A percentile compares a stretch with the other conserved stretches of the same genome.
phyloP scores from a whole-genome alignment of 441 rosid genomes.

The Dalechampia spathulata region DNA sequence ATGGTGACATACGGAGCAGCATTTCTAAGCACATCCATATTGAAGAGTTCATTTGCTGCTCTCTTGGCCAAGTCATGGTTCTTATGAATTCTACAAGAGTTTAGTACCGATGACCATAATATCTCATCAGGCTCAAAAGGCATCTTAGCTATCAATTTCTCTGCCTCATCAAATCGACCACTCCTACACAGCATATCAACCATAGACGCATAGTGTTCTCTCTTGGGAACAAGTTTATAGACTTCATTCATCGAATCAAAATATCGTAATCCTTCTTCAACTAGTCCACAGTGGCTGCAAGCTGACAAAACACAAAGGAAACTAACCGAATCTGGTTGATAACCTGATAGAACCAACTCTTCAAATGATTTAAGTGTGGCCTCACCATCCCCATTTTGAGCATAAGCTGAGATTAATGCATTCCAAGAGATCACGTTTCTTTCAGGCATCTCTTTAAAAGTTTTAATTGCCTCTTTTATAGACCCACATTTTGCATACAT shows the following conservation, averaged over 20 bases:
- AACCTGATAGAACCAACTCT: conserved; percentile 54
- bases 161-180: conserved; percentile 57
- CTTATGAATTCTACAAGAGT: conserved; percentile 79
- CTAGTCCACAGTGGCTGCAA: conserved; percentile 73
- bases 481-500: conserved; percentile 91
- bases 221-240: conserved; percentile 43
- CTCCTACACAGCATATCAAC: conserved; percentile 60
- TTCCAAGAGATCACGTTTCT: conserved; percentile 82
- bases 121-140: conserved; percentile 74
- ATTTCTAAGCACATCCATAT: conserved; percentile 63
- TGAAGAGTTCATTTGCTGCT: conserved; percentile 60
- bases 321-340: conserved; percentile 74
- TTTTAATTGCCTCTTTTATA: conserved; percentile 51
- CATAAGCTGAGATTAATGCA: conserved; percentile 63
- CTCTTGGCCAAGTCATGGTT: conserved; percentile 53
- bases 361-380: conserved; percentile 48
- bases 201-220: conserved; percentile 65
- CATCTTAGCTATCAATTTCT: conserved; percentile 53
- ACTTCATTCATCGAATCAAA: conserved; percentile 43
- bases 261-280: conserved; percentile 52
- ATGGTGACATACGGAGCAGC: conserved; percentile 68
- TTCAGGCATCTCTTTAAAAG: conserved; percentile 65
- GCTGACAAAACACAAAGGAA: conserved; percentile 62
- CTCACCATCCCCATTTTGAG: conserved; percentile 70
- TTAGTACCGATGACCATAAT: conserved; percentile 76